Evolutionary conservation across 1,284 basidiomycete species (phyloP).

Genomic region (Sphaerobolus stellatus): DNA sequence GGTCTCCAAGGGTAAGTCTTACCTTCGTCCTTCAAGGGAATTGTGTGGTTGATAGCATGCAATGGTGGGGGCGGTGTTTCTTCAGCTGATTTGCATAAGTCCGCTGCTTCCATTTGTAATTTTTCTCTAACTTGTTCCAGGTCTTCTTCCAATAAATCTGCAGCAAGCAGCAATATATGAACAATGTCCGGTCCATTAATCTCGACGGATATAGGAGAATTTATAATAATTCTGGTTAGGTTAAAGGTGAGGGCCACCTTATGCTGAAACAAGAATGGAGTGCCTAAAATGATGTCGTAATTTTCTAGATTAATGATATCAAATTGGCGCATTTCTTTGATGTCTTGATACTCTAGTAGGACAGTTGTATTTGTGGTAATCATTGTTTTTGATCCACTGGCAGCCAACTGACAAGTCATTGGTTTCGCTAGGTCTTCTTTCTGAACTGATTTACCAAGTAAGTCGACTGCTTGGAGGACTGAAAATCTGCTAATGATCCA

Average conservation of each 20-base stretch:
- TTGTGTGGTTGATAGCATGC: slow-evolving; percentile 32
- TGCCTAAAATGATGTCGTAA: slow-evolving; percentile 33
- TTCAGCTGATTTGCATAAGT: slow-evolving; percentile 24
- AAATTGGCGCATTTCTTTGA: slow-evolving; percentile 20
- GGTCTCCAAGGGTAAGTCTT: slow-evolving; percentile 31
- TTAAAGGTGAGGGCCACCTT: slow-evolving; percentile 28
- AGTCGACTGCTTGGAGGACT: slow-evolving; percentile 1
- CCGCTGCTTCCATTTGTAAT: slow-evolving; percentile 21
- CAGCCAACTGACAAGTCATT: slow-evolving; percentile 4
- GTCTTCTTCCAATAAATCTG: slow-evolving; percentile 15
- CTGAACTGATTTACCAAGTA: too few species aligned
- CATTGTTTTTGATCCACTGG: neutral
- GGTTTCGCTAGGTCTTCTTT: too few species aligned
- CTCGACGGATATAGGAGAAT: too few species aligned
- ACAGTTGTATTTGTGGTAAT: slow-evolving; percentile 1
- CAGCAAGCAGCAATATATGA: slow-evolving; percentile 18
- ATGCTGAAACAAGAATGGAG: slow-evolving; percentile 26
- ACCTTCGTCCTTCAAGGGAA: slow-evolving; percentile 32
- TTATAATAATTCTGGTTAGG: slow-evolving; percentile 2
- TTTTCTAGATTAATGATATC: slow-evolving; percentile 33
- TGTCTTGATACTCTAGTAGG: neutral
- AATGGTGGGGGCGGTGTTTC: slow-evolving; percentile 32
- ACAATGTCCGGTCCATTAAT: slow-evolving; percentile 18
- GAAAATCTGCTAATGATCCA: slow-evolving; percentile 1
- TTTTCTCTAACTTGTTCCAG: slow-evolving; percentile 20